Base-by-base conservation (phyloP, 2,329 filamentous ascomycete species). In the Colletotrichum eleusines region DNA sequence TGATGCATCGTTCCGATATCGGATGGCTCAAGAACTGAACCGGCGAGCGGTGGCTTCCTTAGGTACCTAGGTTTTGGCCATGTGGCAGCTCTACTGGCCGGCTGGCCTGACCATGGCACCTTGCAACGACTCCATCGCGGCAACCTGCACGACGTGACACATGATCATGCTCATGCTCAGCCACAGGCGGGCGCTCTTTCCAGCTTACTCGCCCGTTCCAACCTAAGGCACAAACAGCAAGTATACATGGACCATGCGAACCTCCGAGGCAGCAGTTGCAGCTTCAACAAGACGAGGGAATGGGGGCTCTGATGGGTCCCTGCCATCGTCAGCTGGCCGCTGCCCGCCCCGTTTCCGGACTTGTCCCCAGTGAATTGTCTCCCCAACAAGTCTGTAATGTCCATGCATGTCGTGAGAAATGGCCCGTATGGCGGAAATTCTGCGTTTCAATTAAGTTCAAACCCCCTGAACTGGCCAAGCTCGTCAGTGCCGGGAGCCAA, bases 111-210 rank as follows among this genome's bases (percentile, higher is more conserved):
- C 26, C 66, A 53, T 66, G 62, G 55, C 42, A 26, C 63, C 35
- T 57, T 63, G 26, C 68, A 68, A 58, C 28, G 64, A 63, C 58
- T 71, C 64, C 69, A 69, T 68, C 51, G 44, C 64, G 63, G 50
- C 42, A 23, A 50, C 20, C 63, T 53, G 61, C 35, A 46, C 33
- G 11, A 53, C 9, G 63, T 58, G 46, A 54, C 64, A 63, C 69
- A 68, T 68, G 69, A 69, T 48, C 69, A 71, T 54, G 57, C 63
- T 59, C 58, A 57, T 51, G 57, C 38, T 71, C 69, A 40, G 51
- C 40, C 58, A 54, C 64, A 59, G 51, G 46, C 53, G 58, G 57
- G 53, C 53, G 58, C 50, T 35, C 58, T 23, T 42, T 18, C 35
- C 42, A 46, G 20, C 7, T 42, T 9, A 2, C 51, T 54, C 51